Evolutionary conservation across 192 early-diverging fungal species (phyloP), one percentile per base, ranked within the genome.

Genomic region (Coemansia sp.): DNA sequence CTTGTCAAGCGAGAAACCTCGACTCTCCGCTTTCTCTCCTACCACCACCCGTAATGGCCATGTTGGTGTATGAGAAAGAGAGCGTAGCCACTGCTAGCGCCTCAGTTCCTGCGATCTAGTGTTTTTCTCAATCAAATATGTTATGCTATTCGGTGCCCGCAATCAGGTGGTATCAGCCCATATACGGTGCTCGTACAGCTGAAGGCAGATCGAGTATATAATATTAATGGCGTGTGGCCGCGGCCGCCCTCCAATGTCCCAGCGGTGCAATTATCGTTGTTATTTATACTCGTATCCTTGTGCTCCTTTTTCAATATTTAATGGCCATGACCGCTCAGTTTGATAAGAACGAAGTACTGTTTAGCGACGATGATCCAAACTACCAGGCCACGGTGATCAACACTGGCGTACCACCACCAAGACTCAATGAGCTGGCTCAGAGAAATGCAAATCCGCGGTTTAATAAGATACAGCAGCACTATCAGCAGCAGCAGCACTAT

Each of bases 301-400:
- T 40, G 15, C 2, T 40, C 13, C 6, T 13, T 40, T 40, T 40
- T 2, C 2, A 14, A 34, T 10, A 10, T 34, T 40, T 13, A 2
- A 13, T 23, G 23, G 5, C 33, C 6, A 47, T 37, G 7, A 50
- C 28, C 28, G 66, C 61, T 47, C 59, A 55, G 6, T 68, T 64
- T 22, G 59, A 70, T 45, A 11, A 40, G 29, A 61, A 27, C 25
- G 40, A 52, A 25, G 11, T 34, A 9, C 36, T 79, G 50, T 79
- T 65, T 55, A 62, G 66, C 11, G 70, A 79, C 40, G 55, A 57
- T 17, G 75, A 79, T 10, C 66, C 67, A 6, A 54, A 34, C 34
- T 79, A 72, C 45, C 54, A 38, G 14, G 47, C 41, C 45, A 68
- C 69, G 28, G 59, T 47, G 33, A 13, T 71, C 14, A 44, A 61